These are phyloP conservation scores for Talaromyces sp. DNA, from an alignment of 2,329 filamentous ascomycete genomes.

Conservation along the genomic window DNA sequence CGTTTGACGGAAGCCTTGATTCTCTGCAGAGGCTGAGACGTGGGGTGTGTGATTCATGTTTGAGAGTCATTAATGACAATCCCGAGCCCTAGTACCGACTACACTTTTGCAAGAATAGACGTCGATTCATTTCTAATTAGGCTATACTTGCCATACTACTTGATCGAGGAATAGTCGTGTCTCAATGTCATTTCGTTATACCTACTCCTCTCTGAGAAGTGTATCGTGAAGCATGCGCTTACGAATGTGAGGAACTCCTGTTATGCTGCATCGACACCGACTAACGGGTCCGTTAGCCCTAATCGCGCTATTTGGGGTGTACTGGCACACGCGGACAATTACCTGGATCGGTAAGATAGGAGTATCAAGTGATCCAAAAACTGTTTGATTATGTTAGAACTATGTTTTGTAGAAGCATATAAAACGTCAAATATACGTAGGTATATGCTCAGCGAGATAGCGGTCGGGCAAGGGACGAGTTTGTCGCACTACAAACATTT, in stretches of 20 bases:
- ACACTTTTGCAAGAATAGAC: no score
- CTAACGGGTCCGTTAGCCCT: not conserved
- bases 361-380: not conserved
- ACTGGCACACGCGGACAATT: not conserved
- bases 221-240: not conserved
- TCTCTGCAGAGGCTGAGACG: not conserved
- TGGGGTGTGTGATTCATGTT: slow-evolving; percentile 3
- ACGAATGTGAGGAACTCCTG: not conserved
- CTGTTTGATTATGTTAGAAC: not conserved
- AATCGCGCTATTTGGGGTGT: not conserved
- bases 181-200: no score
- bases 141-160: not conserved
- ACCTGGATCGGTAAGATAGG: not conserved
- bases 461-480: not conserved
- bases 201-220: no score
- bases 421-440: not conserved
- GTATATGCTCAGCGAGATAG: not conserved
- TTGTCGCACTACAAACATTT: not conserved
- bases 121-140: not conserved
- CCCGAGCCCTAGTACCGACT: not conserved
- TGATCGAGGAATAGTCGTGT: not conserved
- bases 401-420: not conserved
- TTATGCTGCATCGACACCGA: not conserved
- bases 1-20: not conserved
- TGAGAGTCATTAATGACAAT: slow-evolving; percentile 3